These are phyloP conservation scores for Hyphopichia wangnamkhiaoensis DNA, from an alignment of 1,139 yeast genomes.

Conservation along the genomic window DNA sequence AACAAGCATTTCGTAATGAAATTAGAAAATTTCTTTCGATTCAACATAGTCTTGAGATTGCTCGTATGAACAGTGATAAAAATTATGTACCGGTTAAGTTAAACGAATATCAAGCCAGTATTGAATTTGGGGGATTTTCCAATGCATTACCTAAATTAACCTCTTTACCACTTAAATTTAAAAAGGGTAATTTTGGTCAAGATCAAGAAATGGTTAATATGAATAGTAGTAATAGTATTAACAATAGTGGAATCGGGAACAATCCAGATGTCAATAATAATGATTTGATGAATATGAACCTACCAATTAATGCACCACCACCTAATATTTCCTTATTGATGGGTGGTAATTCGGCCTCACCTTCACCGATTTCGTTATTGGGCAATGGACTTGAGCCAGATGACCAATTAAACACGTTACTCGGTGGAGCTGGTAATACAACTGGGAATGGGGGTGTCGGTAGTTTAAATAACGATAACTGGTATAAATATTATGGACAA, in stretches of 20 bases:
- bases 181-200: not conserved
- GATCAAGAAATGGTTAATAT: slow-evolving; percentile 1
- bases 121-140: slow-evolving; percentile 43
- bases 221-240: not conserved
- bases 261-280: too few relatives aligned
- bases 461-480: slow-evolving; percentile 9
- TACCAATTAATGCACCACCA: too few relatives aligned
- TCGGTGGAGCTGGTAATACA: not conserved
- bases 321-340: not conserved
- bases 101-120: slow-evolving; percentile 42
- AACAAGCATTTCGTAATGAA: slow-evolving; percentile 28
- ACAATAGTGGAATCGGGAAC: slow-evolving; percentile 6
- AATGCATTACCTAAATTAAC: slow-evolving; percentile 36
- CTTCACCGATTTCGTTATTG: not conserved
- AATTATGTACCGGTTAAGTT: slow-evolving; percentile 35
- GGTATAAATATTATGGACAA: slow-evolving; percentile 24
- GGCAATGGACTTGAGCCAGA: not conserved
- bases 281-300: too few relatives aligned
- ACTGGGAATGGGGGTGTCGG: too few relatives aligned
- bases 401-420: not conserved
- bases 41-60: slow-evolving; percentile 33
- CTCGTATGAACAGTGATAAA: slow-evolving; percentile 26
- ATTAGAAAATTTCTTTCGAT: slow-evolving; percentile 33
- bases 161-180: slow-evolving; percentile 1
- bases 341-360: not conserved